A percentile compares a stretch with the other conserved stretches of the same genome.
phyloP scores from a whole-genome alignment of 202 grass and related monocot genomes.

The Setaria italica region DNA sequence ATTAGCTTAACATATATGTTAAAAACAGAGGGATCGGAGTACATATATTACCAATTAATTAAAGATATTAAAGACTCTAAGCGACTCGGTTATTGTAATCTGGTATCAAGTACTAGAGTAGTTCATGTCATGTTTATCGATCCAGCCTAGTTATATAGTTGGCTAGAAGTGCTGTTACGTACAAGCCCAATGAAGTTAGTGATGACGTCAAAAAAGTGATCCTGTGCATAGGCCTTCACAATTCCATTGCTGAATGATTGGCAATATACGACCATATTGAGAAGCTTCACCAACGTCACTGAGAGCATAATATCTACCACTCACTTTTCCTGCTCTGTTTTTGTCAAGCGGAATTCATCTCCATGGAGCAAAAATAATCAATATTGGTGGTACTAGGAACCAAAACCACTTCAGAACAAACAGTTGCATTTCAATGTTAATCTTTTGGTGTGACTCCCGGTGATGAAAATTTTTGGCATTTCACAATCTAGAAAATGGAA shows the following conservation, averaged over 20 bases:
- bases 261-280: slow-evolving; percentile 57
- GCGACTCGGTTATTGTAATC: not conserved
- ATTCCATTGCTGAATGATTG: slow-evolving; percentile 80
- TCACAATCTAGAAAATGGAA: no score
- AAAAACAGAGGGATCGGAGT: no score
- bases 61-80: not conserved
- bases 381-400: not conserved
- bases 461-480: no score
- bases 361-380: slow-evolving; percentile 30
- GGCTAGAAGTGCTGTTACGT: slow-evolving; percentile 66
- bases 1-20: no score
- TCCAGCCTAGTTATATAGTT: slow-evolving; percentile 63
- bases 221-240: slow-evolving; percentile 67
- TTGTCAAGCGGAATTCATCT: slow-evolving; percentile 63
- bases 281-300: slow-evolving; percentile 72
- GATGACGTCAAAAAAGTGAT: slow-evolving; percentile 82
- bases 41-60: no score
- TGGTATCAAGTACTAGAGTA: not conserved
- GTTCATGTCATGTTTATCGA: slow-evolving; percentile 40
- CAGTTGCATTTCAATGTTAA: no score
- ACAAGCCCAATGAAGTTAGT: slow-evolving; percentile 71
- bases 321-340: slow-evolving; percentile 53
- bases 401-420: no score
- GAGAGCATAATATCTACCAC: slow-evolving; percentile 48
- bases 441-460: no score